Conservation (phyloP, 768 basidiomycete genomes). For the Tricholoma matsutake region DNA sequence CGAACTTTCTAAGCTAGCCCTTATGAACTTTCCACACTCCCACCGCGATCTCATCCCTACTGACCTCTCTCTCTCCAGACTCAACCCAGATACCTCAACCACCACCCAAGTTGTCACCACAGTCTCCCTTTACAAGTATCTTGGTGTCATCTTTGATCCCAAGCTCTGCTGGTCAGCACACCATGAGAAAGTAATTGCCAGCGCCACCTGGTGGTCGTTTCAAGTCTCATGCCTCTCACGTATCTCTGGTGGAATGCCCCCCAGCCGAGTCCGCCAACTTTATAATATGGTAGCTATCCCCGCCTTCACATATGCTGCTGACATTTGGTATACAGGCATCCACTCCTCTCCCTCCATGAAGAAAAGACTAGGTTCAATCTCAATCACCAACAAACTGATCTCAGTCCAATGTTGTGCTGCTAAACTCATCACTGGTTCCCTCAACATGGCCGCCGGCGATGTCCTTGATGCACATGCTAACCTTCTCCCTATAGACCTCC, state of each 20-base stretch:
- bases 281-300: slow-evolving; percentile 10
- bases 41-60: not conserved
- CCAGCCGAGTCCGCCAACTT: slow-evolving; percentile 3
- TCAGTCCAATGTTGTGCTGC: slow-evolving; percentile 4
- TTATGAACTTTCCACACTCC: slow-evolving; percentile 22
- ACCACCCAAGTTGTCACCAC: not conserved
- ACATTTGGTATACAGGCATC: slow-evolving; percentile 8
- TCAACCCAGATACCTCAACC: not conserved
- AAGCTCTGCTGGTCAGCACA: no score
- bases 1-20: slow-evolving; percentile 25
- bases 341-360: not conserved
- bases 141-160: slow-evolving; percentile 1
- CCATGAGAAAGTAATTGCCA: slow-evolving; percentile 1
- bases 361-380: slow-evolving; percentile 3
- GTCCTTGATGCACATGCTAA: slow-evolving; percentile 8
- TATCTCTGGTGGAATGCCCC: no score
- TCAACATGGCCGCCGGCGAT: slow-evolving; percentile 7
- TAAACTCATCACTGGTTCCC: slow-evolving; percentile 2
- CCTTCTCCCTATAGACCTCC: no score
- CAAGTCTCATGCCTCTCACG: not conserved
- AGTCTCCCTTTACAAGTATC: not conserved
- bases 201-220: no score
- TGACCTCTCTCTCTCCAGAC: no score
- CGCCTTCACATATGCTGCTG: slow-evolving; percentile 4
- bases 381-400: no score